Evolutionary conservation across 2,329 filamentous ascomycete species (phyloP), one percentile per base, ranked within the genome.

Genomic region (Apiospora phragmitis): DNA sequence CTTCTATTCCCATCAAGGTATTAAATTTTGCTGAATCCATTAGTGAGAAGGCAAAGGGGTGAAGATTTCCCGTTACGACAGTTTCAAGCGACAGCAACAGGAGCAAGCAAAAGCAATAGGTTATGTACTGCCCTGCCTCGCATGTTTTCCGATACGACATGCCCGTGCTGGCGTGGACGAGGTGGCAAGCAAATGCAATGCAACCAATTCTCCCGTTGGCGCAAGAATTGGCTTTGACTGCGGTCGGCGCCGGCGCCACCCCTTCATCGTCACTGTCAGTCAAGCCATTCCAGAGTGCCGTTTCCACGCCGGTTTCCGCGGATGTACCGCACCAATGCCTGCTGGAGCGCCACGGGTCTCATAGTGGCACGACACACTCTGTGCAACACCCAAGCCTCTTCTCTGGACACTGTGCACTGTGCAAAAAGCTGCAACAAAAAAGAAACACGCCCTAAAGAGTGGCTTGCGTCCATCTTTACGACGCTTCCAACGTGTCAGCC

Each of bases 401-500:
- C 51, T 35, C 18, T 12, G 55, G 55, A 8, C 32, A 62, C 55
- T 62, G 55, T 62, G 21, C 55, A 59, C 38, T 41, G 38, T 41
- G 38, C 38, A 26, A 32, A 38, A 35, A 38, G 55, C 55, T 62
- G 55, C 55, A 62, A 62, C 55, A 62, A 62, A 62, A 59, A 62
- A 71, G 77, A 62, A 62, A 62, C 26, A 47, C 43, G 18, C 45
- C 32, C 67, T 26, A n/a, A 38, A 38, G 45, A 49, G n/a, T 51
- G 29, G 32, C 35, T 59, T 62, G 35, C 51, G 42, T 41, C 49
- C 49, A 41, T 43, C 55, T 45, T 66, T 38, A 65, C 29, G 42
- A 55, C 38, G 43, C 51, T 49, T 45, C 55, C 59, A 71, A 69
- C 67, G 70, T 71, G 70, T 67, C 70, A 71, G 67, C 70, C 70